Evolutionary conservation across 208 protist species (phyloP), one percentile per base, ranked within the genome.

Genomic region (Leishmania major): DNA sequence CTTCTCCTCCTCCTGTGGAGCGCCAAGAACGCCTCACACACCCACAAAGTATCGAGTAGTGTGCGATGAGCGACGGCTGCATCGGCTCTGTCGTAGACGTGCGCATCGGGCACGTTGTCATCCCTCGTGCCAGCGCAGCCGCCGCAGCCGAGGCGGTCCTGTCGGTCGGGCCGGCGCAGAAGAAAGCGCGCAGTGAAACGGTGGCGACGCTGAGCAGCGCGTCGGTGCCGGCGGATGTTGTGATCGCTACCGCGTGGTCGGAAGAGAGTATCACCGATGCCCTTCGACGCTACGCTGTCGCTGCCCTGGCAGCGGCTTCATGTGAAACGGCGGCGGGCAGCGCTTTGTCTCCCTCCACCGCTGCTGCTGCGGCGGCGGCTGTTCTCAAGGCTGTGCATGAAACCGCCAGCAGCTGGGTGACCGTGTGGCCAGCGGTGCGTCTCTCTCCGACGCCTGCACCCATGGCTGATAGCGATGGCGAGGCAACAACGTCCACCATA

Each of bases 211-310:
- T 31, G 53, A 35, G 25, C 57, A 51, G 3, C 47, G 4, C 57
- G 4, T 78, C 75, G 25, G 22, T 6, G 31, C 37, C 60, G 6
- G 10, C 19, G 15, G 72, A 82, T 53, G 70, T 85, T 2, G 51
- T 85, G 72, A 35, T 45, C 17, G 59, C 67, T 28, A 11, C 71
- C 3, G 77, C 22, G 72, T 75, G 79, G 19, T 57, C 72, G 35
- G 77, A 60, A 55, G 40, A 72, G 13, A n/a, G n/a, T 28, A 67
- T 85, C n/a, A 49, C 72, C 7, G 53, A 75, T 1, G 77, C 82
- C n/a, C 72, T 85, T 53, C 77, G 64, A 43, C 49, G n/a, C 22
- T 81, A 85, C 77, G 82, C 77, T 25, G 57, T 79, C n/a, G 66
- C 75, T 5, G 25, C 37, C 7, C 69, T 85, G 1, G 49, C 10